Evolutionary conservation across 768 basidiomycete genomes (phyloP).

Genomic region (Boletus speciosus): DNA sequence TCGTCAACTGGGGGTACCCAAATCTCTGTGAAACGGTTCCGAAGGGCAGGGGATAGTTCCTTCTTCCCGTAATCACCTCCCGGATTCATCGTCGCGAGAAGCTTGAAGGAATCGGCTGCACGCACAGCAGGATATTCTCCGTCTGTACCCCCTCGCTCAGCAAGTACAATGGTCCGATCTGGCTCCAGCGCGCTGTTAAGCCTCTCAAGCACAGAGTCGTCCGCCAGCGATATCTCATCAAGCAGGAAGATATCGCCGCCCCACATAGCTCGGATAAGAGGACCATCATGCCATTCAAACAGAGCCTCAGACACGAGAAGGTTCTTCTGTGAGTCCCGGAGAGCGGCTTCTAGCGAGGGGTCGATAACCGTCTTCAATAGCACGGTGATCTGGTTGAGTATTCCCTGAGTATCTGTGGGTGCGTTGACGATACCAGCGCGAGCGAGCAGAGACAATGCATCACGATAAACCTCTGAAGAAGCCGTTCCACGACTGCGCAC

Average conservation of each 20-base stretch:
- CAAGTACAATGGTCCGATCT: conserved; percentile 80
- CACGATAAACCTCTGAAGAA: conserved; percentile 47
- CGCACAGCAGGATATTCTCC: conserved; percentile 62
- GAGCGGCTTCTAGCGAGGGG: conserved; percentile 24
- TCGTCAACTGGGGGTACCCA: conserved; percentile 90
- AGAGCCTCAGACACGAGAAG: conserved; percentile 62
- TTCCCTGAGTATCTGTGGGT: conserved; percentile 22
- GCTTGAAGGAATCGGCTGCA: conserved; percentile 72
- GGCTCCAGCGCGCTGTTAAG: conserved; percentile 97
- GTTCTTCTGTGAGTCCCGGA: conserved; percentile 43
- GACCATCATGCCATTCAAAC: conserved; percentile 97
- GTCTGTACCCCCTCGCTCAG: conserved; percentile 83
- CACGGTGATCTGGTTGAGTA: conserved; percentile 25
- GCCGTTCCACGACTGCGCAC: conserved; percentile 66
- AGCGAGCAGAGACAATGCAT: conserved; percentile 41
- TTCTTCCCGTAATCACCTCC: conserved; percentile 99
- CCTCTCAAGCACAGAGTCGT: conserved; percentile 96
- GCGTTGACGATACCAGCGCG: conserved; percentile 36
- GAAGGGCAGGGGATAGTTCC: conserved; percentile 92
- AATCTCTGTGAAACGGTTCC: conserved; percentile 98
- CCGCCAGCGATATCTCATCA: conserved; percentile 96
- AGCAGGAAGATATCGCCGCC: conserved; percentile 82
- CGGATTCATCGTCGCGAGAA: conserved; percentile 98
- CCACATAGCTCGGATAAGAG: conserved; percentile 91
- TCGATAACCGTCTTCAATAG: conserved; percentile 30